Evolutionary conservation across 1,284 basidiomycete genomes (phyloP), one percentile per base, ranked within the genome.

Genomic region (Moesziomyces sp.): DNA sequence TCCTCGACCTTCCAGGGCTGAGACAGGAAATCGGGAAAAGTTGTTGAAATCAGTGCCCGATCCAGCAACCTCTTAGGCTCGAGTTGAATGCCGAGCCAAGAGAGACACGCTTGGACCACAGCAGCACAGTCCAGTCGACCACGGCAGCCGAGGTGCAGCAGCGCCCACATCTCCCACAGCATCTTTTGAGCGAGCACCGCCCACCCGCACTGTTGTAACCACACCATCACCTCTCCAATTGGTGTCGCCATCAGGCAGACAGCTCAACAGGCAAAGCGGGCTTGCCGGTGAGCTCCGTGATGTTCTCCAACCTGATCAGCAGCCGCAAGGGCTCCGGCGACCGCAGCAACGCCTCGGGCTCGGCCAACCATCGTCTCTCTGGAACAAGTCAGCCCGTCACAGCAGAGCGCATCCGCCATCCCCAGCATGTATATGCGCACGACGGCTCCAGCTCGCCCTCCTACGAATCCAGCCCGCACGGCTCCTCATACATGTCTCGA

Each of bases 241-340:
- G 35, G 35, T 11, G 35, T 35, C 35, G 35, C 35, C 35, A 35
- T 35, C 35, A 11, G 35, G 35, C 35, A 13, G 35, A 35, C 10
- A 13, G 35, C 35, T 35, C 35, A 35, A 16, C 8, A 35, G 35
- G 35, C 35, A 11, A 35, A 16, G 11, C 10, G 35, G 35, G 14
- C 14, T 18, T 14, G 35, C 13, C 13, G 16, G 35, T 18, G 13
- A 38, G 35, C 35, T 14, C 35, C 14, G 35, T 3, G 16, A 5
- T 16, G 72, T 74, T 74, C 38, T 70, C 66, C 58, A 74, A 74
- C 45, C 56, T 74, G 23, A 70, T 74, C 23, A 62, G 52, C 28
- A 58, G 56, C 54, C 70, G 72, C 5, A 74, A 74, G 54, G 66
- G 54, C 38, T 74, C 72, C 3, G 52, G 53, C 30, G 72, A 74